phyloP scores from a whole-genome alignment of 2,329 filamentous ascomycete genomes.

The Graphilbum ipis-grandicollis region DNA sequence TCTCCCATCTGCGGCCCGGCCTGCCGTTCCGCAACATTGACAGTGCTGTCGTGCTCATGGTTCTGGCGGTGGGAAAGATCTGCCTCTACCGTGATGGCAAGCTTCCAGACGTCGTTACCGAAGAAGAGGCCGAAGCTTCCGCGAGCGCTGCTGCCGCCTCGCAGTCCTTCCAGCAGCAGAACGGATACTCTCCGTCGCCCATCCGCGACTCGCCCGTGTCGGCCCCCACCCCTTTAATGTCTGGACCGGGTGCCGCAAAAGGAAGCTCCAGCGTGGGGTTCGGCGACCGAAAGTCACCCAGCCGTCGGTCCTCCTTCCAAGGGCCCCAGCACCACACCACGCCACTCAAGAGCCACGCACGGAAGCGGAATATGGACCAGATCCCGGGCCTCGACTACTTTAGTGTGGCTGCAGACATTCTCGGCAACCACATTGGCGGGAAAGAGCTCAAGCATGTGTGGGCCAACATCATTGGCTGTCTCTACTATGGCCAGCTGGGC shows the following conservation, averaged over 20 bases:
- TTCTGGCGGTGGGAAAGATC: slow-evolving; percentile 76
- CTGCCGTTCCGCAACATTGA: slow-evolving; percentile 49
- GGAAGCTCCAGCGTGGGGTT: slow-evolving; percentile 1
- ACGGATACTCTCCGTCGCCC: slow-evolving; percentile 33
- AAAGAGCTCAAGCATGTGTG: slow-evolving; percentile 74
- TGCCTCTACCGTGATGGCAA: slow-evolving; percentile 35
- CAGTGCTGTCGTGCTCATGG: slow-evolving; percentile 66
- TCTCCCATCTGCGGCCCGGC: slow-evolving; percentile 22
- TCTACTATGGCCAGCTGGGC: slow-evolving; percentile 80
- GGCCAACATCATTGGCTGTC: slow-evolving; percentile 63
- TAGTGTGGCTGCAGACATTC: slow-evolving; percentile 67
- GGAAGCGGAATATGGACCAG: slow-evolving; percentile 54
- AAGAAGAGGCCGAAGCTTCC: slow-evolving; percentile 17
- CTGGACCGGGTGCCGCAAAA: slow-evolving; percentile 17
- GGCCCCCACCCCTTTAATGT: background rate
- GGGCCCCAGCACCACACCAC: slow-evolving; percentile 10
- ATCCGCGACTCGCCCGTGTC: slow-evolving; percentile 31
- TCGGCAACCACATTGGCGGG: slow-evolving; percentile 64
- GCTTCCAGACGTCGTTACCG: slow-evolving; percentile 41
- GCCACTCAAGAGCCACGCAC: slow-evolving; percentile 1
- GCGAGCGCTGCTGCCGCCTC: slow-evolving; percentile 20
- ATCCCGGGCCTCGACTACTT: slow-evolving; percentile 87
- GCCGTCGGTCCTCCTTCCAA: slow-evolving; percentile 36
- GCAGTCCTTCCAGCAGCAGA: slow-evolving; percentile 22
- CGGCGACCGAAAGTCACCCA: slow-evolving; percentile 23